Conservation (phyloP, 306 rosid genomes). For the Vigna trinervia region DNA sequence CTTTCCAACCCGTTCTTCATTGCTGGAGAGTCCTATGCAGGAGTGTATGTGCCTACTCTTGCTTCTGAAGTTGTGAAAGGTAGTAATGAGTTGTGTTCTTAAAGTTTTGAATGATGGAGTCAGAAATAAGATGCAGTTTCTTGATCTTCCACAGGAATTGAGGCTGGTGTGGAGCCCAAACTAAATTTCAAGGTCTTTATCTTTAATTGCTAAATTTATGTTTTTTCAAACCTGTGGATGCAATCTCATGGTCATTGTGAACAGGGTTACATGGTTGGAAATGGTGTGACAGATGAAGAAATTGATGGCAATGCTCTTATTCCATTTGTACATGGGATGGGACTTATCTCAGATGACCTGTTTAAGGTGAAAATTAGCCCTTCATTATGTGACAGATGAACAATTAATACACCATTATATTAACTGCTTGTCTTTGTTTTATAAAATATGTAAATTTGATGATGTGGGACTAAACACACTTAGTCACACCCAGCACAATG, state of each 20-base stretch:
- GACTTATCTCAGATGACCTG: constrained; percentile 83
- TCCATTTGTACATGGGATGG: constrained; percentile 97
- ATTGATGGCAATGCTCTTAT: constrained; percentile 94
- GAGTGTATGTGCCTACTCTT: constrained; percentile 93
- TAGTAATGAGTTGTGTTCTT: constrained; percentile 43
- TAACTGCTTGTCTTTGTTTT: background rate
- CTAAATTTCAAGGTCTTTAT: constrained; percentile 78
- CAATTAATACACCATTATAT: background rate
- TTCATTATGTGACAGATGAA: background rate
- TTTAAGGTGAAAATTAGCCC: constrained; percentile 64
- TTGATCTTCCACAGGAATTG: constrained; percentile 62
- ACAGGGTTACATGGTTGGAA: constrained; percentile 96
- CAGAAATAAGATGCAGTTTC: constrained; percentile 36
- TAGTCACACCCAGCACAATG: background rate
- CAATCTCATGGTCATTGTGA: constrained; percentile 40
- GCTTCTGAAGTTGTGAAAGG: constrained; percentile 76
- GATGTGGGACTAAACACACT: background rate
- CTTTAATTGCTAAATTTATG: constrained; percentile 35
- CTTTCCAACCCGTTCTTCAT: constrained; percentile 75
- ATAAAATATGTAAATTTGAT: background rate
- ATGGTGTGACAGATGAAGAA: constrained; percentile 81
- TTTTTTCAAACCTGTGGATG: constrained; percentile 39
- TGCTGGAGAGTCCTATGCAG: constrained; percentile 94
- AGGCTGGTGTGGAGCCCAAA: constrained; percentile 61
- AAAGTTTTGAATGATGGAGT: constrained; percentile 29